Base-by-base conservation (phyloP, 305 asterid species). In the Rubia occidens region DNA sequence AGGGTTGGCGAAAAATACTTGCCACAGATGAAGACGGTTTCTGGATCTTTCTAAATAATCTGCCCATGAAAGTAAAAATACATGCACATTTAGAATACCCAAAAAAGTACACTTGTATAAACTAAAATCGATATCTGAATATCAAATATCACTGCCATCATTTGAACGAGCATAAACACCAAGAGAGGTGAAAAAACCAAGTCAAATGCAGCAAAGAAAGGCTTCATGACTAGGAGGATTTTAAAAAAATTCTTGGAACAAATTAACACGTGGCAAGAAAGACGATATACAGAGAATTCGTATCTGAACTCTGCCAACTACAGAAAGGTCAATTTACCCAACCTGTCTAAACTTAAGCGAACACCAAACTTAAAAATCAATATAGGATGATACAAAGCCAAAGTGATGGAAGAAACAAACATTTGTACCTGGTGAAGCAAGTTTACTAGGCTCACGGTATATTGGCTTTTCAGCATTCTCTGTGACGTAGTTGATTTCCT, bases 21-120 rank as follows among this genome's bases (percentile, higher is more conserved):
- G 96, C 98, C 98, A 93, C 73, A 88, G 67, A 74, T 78, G 89
- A 53, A 88, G 88, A 58, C 86, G 85, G 59, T 80, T 70, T 79
- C 79, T 79, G 35, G 55, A 72, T 80, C 54, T 78, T 77, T 78
- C 86, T 68, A 4, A 17, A 17, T 64, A 55, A 62, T 85, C 90
- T 75, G 85, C 87, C 43, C 9, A 65, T 68, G 84, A 76, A 79
- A 68, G 76, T 59, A 81, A 37, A 24, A 67, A 68, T 59, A 15
- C 58, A 80, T 63, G 55, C 15, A 71, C 68, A 53, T 44, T 68
- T 26, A 66, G 70, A 7, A 54, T 11, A 51, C 40, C 32, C 7
- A 9, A 4, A 42, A 42, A 60, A 39, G 47, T 18, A 20, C 18
- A 40, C 10, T 14, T 9, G 8, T 11, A 17, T n/a, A 56, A 42